Evolutionary conservation across 2,329 filamentous ascomycete genomes (phyloP).

Genomic region (Penicillium corylophilum): DNA sequence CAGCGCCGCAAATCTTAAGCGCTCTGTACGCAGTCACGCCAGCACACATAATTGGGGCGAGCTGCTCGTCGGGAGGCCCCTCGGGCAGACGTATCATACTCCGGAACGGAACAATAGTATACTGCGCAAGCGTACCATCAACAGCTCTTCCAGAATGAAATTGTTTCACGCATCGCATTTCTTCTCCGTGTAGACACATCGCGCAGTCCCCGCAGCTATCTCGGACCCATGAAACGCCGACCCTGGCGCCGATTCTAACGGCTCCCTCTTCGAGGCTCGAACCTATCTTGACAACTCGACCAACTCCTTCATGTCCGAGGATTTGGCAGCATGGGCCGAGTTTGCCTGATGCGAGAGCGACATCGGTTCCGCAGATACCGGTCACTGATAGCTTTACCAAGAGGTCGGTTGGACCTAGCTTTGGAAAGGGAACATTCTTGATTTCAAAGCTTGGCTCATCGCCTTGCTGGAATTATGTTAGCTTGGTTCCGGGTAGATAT

Average conservation of each 20-base stretch:
- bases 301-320: background rate
- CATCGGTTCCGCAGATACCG: background rate
- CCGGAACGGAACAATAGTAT: background rate
- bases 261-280: background rate
- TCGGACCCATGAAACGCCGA: background rate
- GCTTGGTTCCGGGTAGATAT: background rate
- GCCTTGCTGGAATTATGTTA: background rate
- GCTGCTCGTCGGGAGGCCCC: background rate
- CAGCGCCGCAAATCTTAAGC: background rate
- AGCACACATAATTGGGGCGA: background rate
- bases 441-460: background rate
- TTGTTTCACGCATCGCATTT: background rate
- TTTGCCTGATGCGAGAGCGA: background rate
- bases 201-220: background rate
- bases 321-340: background rate
- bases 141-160: background rate
- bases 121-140: background rate
- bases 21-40: background rate
- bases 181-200: background rate
- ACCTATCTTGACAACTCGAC: background rate
- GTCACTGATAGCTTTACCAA: background rate
- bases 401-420: background rate
- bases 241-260: background rate
- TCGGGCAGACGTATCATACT: background rate
- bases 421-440: background rate